Evolutionary conservation across 2,329 filamentous ascomycete genomes (phyloP), one percentile per base, ranked within the genome.

Genomic region (Aspergillus sergii): DNA sequence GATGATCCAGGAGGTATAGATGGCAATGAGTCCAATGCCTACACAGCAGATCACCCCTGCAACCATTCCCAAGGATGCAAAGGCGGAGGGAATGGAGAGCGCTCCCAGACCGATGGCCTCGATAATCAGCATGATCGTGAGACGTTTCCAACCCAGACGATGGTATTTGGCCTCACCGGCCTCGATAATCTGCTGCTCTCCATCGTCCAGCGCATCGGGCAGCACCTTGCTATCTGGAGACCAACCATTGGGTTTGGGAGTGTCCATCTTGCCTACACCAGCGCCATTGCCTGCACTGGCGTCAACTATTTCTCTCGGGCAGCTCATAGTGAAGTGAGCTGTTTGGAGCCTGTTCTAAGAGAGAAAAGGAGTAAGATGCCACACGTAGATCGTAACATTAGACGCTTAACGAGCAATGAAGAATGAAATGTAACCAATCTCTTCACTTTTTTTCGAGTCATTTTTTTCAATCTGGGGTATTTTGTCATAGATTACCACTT

Each of bases 101-200:
- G 76, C 78, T 54, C 81, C 81, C 30, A 83, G 75, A 19, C 81
- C 79, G 64, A 83, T 82, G 36, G 81, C 80, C 66, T 83, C 81
- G 45, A 83, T 81, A 56, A 83, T 81, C 59, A 83, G 71, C 62
- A 81, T 80, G 43, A 82, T 73, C 3, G 80, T 82, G 36, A 82
- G 71, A 23, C 80, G 77, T 69, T 83, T 82, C 83, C 83, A 85
- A 53, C 83, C 77, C 36, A 83, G 72, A n/a, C 64, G 63, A 39
- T 59, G 63, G 48, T 64, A 68, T 53, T 64, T 67, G 19, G 36
- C 36, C 28, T 57, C 55, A n/a, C 55, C 55, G 8, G 45, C 45
- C 45, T 48, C 45, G 7, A 48, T 48, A 14, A 48, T 48, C 23
- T 48, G 21, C 45, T 48, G 45, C 5, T 48, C 45, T 16, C 45